Evolutionary conservation across 306 rosid species (phyloP), one percentile per base, ranked within the genome.

Genomic region (Lithocarpus polystachyus): DNA sequence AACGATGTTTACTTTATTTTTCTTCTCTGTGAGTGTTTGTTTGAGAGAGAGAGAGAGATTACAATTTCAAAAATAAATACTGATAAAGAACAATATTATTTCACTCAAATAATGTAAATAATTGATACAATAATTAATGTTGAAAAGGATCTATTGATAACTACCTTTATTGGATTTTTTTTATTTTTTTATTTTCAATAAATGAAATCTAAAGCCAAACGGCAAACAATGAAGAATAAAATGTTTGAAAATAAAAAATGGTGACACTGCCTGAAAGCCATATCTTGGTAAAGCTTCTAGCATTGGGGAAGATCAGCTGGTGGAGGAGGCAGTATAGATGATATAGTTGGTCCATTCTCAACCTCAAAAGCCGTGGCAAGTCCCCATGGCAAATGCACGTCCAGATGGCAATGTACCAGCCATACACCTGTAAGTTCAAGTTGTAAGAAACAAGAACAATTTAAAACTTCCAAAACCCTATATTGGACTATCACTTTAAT

Each of bases 361-460:
- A 87, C 85, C 71, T 87, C 90, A 71, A 84, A 87, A 10, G 82
- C 92, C 88, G 80, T 89, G 23, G 65, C 83, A 20, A 93, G 75
- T 1, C 97, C 97, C 90, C 92, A 88, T 1, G 94, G 89, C 84
- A 93, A 29, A 78, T 93, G 97, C 26, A 70, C 85, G 15, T 93
- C 96, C 67, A 93, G 40, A 78, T 93, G 97, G 74, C 97, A 93
- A 9, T 93, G 97, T 15, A 79, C 69, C n/a, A 89, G 10, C 97
- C 97, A 93, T 7, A 93, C 1, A 3, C 94, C 93, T 89, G 86
- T 68, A 61, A 2, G 19, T 20, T 23, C 12, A 1, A n/a, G 24
- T 23, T 59, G 19, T 61, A 4, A 61, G 40, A 8, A 57, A 57
- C 64, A 22, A 22, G 5, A 57, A 18, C 10, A 57, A 22, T 57